Conservation (phyloP, 1,284 basidiomycete species). For the Mycosarcoma mackinlayi region DNA sequence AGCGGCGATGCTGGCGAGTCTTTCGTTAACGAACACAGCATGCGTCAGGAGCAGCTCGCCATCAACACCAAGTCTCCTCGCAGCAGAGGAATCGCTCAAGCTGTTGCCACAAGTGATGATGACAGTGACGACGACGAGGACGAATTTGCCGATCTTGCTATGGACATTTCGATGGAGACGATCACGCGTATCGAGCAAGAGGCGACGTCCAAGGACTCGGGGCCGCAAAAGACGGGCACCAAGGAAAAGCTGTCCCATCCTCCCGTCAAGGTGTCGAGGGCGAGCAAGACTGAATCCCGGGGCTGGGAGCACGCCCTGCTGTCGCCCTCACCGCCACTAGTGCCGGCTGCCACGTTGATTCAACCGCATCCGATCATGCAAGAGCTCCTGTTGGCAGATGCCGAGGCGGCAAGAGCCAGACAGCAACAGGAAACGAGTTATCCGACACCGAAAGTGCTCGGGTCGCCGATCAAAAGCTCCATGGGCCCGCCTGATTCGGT, state of each 20-base stretch:
- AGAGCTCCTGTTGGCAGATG: constrained; percentile 12
- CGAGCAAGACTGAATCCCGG: not conserved
- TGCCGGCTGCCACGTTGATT: not conserved
- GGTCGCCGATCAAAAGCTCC: constrained; percentile 25
- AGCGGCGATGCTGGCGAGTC: constrained; percentile 9
- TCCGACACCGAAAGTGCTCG: constrained; percentile 4
- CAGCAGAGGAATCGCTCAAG: constrained; percentile 24
- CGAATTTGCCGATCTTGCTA: constrained; percentile 19
- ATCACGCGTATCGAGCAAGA: constrained; percentile 20
- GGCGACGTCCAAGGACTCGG: constrained; percentile 11
- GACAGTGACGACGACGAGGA: constrained; percentile 34
- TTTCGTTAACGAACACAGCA: not conserved
- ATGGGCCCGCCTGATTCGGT: constrained; percentile 49
- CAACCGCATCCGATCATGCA: constrained; percentile 19
- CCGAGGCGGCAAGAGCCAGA: not conserved
- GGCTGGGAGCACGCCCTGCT: not conserved
- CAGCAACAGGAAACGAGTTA: not conserved
- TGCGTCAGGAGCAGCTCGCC: not conserved
- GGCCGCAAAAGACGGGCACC: not conserved
- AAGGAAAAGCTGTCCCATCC: constrained; percentile 1
- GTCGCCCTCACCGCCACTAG: constrained; percentile 5
- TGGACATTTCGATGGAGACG: constrained; percentile 35
- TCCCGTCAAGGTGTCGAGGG: not conserved
- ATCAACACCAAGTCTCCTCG: constrained; percentile 18
- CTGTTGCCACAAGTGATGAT: constrained; percentile 7